A percentile compares a stretch with the other conserved stretches of the same genome.
Evolutionary conservation across 2,329 filamentous ascomycete species (phyloP).

Genomic region (Monilinia polystroma): DNA sequence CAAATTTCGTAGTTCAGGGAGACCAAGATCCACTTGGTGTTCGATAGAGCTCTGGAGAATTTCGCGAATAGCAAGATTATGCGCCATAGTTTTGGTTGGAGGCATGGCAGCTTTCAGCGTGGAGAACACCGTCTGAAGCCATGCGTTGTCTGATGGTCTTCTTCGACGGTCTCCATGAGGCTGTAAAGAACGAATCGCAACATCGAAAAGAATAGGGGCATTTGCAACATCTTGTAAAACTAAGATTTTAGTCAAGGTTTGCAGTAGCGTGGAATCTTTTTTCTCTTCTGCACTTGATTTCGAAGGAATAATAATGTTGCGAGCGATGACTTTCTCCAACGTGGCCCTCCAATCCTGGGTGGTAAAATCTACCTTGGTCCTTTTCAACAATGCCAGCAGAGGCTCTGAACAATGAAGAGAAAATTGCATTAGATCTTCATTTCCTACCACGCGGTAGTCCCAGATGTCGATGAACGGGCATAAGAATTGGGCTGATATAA

Average conservation of each 20-base stretch:
- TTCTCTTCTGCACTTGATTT: constrained; percentile 30
- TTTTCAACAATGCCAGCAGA: constrained; percentile 36
- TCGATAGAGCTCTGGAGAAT: constrained; percentile 43
- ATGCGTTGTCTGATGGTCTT: constrained; percentile 48
- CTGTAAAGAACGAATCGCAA: constrained; percentile 47
- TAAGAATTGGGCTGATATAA: constrained; percentile 29
- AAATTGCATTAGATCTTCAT: constrained; percentile 34
- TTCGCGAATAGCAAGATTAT: constrained; percentile 34
- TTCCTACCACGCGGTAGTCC: constrained; percentile 31
- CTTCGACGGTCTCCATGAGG: constrained; percentile 46
- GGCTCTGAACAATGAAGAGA: constrained; percentile 40
- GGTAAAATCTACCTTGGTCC: constrained; percentile 16
- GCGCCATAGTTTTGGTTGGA: constrained; percentile 23
- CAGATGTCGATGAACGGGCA: constrained; percentile 39
- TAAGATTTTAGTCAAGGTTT: constrained; percentile 32
- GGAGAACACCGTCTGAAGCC: constrained; percentile 51
- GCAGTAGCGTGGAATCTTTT: constrained; percentile 30
- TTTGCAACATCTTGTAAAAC: constrained; percentile 40
- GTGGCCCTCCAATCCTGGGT: constrained; percentile 28
- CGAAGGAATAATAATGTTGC: constrained; percentile 41
- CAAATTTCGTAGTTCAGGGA: constrained; percentile 40
- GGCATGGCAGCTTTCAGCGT: constrained; percentile 34
- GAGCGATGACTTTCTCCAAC: constrained; percentile 40
- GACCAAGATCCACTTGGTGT: constrained; percentile 41
- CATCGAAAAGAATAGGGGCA: constrained; percentile 47